phyloP scores from a whole-genome alignment of 2,329 filamentous ascomycete species.

The Fusarium euwallaceae region DNA sequence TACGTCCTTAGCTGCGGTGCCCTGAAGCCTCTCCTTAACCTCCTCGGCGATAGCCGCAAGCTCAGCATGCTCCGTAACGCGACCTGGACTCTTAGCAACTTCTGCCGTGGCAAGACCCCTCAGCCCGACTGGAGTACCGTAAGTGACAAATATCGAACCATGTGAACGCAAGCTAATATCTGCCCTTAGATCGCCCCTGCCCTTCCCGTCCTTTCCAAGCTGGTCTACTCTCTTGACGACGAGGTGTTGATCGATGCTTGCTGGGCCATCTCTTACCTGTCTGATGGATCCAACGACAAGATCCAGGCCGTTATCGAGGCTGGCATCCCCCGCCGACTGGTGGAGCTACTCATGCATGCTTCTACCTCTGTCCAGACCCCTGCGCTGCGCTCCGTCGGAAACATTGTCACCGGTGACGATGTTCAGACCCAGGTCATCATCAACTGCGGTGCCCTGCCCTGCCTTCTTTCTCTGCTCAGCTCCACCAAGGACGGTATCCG shows the following conservation, averaged over 20 bases:
- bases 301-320: conserved; percentile 99
- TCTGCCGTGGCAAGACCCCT: conserved; percentile 98
- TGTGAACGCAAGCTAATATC: conserved; percentile 15
- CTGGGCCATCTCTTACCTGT: conserved; percentile 99
- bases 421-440: conserved; percentile 99
- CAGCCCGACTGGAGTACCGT: conserved; percentile 98
- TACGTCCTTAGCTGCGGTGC: conserved; percentile 94
- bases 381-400: conserved; percentile 95
- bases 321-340: conserved; percentile 93
- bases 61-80: conserved; percentile 99
- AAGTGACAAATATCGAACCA: conserved; percentile 55
- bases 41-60: conserved; percentile 97
- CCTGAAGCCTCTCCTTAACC: conserved; percentile 86
- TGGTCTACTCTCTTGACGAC: conserved; percentile 98
- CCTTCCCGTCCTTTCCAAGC: conserved; percentile 93
- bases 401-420: conserved; percentile 98
- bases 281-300: conserved; percentile 98
- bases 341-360: conserved; percentile 97
- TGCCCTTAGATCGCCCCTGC: conserved; percentile 85
- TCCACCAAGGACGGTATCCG: conserved; percentile 99
- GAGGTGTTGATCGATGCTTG: conserved; percentile 98
- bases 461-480: conserved; percentile 92
- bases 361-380: conserved; percentile 99
- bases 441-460: conserved; percentile 94
- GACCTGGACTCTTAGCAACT: conserved; percentile 99